Conservation (phyloP, 2,329 filamentous ascomycete genomes). For the Periconia sp. region DNA sequence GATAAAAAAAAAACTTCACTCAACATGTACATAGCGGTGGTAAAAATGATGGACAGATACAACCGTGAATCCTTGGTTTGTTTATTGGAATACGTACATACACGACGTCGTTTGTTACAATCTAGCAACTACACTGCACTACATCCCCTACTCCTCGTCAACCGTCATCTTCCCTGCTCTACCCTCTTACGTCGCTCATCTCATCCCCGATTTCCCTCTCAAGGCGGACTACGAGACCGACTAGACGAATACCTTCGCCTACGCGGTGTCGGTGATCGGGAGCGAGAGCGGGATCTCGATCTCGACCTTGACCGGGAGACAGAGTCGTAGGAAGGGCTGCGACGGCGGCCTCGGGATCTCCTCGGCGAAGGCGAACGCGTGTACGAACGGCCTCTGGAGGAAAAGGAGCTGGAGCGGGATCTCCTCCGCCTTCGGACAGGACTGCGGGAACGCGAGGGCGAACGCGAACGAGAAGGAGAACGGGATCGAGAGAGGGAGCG, state of each 20-base stretch:
- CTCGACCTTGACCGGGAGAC: slow-evolving; percentile 17
- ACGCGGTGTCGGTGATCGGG: slow-evolving; percentile 20
- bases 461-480: neutral
- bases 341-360: slow-evolving; percentile 16
- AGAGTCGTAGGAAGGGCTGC: slow-evolving; percentile 22
- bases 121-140: too few species aligned
- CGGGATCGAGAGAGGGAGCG: slow-evolving; percentile 20
- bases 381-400: slow-evolving; percentile 21
- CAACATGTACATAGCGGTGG: too few species aligned
- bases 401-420: neutral
- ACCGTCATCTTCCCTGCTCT: too few species aligned
- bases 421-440: too few species aligned
- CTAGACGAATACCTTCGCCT: slow-evolving; percentile 30
- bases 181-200: too few species aligned
- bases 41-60: too few species aligned
- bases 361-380: slow-evolving; percentile 28
- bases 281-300: slow-evolving; percentile 16
- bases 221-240: slow-evolving; percentile 9
- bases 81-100: too few species aligned
- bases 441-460: neutral
- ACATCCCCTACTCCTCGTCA: too few species aligned
- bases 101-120: too few species aligned
- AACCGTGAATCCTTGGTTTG: too few species aligned
- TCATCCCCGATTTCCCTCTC: too few species aligned
- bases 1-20: too few species aligned